Evolutionary conservation across 768 basidiomycete genomes (phyloP).

Genomic region (Daedalea quercina): DNA sequence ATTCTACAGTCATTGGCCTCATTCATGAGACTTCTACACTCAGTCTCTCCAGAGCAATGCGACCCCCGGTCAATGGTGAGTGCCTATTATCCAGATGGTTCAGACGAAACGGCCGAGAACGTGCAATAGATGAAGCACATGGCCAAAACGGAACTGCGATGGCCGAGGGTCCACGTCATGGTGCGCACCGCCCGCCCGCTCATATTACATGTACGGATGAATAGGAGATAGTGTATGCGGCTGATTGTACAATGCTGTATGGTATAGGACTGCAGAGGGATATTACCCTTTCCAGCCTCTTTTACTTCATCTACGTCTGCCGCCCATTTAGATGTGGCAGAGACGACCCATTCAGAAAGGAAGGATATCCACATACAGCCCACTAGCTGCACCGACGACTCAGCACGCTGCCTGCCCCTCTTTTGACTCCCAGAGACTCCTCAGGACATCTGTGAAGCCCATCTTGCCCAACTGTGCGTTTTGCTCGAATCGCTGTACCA

Average conservation of each 20-base stretch:
- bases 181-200: too few relatives aligned
- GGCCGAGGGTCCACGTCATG: too few relatives aligned
- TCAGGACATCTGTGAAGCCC: constrained; percentile 85
- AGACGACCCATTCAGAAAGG: constrained; percentile 4
- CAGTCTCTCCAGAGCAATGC: too few relatives aligned
- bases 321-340: not conserved
- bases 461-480: constrained; percentile 87
- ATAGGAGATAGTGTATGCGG: not conserved
- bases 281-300: constrained; percentile 4
- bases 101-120: too few relatives aligned
- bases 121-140: too few relatives aligned
- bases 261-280: constrained; percentile 12
- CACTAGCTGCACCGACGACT: not conserved
- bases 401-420: constrained; percentile 34
- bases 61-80: too few relatives aligned
- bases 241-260: constrained; percentile 19
- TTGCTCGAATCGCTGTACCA: constrained; percentile 84
- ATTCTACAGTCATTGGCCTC: too few relatives aligned
- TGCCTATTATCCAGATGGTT: too few relatives aligned
- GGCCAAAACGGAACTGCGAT: too few relatives aligned
- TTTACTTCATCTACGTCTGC: constrained; percentile 13
- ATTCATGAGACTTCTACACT: too few relatives aligned
- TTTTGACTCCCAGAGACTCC: constrained; percentile 70
- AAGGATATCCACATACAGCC: not conserved
- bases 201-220: not conserved